phyloP scores from a whole-genome alignment of 139 green algal genomes.

The Dunaliella sp. region DNA sequence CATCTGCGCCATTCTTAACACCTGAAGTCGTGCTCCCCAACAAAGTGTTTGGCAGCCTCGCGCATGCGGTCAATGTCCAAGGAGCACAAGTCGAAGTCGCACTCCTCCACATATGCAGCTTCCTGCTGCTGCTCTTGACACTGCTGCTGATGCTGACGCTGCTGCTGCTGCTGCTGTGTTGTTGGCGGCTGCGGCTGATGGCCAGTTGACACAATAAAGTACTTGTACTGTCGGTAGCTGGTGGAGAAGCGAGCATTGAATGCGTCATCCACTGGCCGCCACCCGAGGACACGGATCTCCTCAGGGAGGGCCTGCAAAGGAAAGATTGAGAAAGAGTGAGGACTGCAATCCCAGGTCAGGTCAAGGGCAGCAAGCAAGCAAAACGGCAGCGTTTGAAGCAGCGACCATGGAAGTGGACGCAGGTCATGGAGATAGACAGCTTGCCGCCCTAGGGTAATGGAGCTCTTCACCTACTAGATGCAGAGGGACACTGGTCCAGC shows the following conservation, averaged over 20 bases:
- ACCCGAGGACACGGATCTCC: constrained; percentile 56
- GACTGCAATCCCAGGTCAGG: neutral
- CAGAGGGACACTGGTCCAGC: too few relatives aligned
- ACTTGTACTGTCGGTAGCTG: constrained; percentile 82
- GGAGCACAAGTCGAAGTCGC: neutral
- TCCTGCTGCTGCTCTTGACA: neutral
- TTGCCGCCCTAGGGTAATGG: too few relatives aligned
- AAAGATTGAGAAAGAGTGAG: too few relatives aligned
- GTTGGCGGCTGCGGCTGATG: neutral
- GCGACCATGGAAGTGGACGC: neutral
- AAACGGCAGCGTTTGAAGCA: neutral
- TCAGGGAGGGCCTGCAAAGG: constrained; percentile 3
- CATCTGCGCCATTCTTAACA: too few relatives aligned
- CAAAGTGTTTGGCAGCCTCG: constrained; percentile 62
- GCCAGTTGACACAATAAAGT: constrained; percentile 71
- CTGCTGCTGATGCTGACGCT: neutral
- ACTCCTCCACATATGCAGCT: neutral
- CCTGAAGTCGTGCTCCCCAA: constrained; percentile 90
- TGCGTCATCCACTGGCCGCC: constrained; percentile 55
- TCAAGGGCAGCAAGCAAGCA: neutral
- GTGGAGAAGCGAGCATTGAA: constrained; percentile 77
- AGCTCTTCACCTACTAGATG: too few relatives aligned
- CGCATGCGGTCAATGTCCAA: constrained; percentile 81
- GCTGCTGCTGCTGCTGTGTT: neutral
- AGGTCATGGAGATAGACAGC: neutral